Percentiles rank a stretch among this genome's conserved stretches.
phyloP scores from a whole-genome alignment of 441 rosid genomes.

The Populus hybrid region DNA sequence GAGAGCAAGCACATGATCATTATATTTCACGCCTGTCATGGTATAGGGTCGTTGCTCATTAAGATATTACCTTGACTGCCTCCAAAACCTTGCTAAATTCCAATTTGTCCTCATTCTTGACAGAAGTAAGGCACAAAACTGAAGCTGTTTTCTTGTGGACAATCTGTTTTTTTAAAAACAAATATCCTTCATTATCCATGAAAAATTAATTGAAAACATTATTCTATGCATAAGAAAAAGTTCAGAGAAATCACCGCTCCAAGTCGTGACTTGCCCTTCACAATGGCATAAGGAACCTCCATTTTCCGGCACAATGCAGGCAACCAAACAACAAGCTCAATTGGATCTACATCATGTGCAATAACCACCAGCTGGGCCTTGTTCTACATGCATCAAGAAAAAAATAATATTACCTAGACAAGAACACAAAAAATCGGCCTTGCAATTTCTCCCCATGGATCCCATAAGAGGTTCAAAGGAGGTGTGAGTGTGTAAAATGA shows the following conservation, averaged over 20 bases:
- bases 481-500: too few relatives aligned
- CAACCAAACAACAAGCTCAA: constrained; percentile 90
- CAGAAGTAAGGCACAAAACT: constrained; percentile 71
- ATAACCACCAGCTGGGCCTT: constrained; percentile 89
- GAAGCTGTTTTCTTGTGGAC: constrained; percentile 89
- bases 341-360: constrained; percentile 94
- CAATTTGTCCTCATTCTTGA: constrained; percentile 77
- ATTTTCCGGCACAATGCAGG: constrained; percentile 90
- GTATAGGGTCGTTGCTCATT: too few relatives aligned
- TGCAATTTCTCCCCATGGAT: too few relatives aligned
- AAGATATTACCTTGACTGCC: constrained; percentile 60
- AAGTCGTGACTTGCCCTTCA: constrained; percentile 84
- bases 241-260: constrained; percentile 52
- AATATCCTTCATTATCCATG: not conserved
- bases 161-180: constrained; percentile 36
- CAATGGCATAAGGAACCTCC: constrained; percentile 96
- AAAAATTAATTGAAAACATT: not conserved
- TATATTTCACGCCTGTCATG: not conserved
- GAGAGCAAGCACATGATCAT: too few relatives aligned
- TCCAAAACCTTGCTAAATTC: constrained; percentile 80
- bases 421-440: not conserved
- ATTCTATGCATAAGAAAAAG: not conserved
- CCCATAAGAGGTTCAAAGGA: not conserved
- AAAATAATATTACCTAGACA: not conserved
- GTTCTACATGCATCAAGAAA: constrained; percentile 41